phyloP scores from a whole-genome alignment of 1,284 basidiomycete genomes.

The Puccinia horiana region DNA sequence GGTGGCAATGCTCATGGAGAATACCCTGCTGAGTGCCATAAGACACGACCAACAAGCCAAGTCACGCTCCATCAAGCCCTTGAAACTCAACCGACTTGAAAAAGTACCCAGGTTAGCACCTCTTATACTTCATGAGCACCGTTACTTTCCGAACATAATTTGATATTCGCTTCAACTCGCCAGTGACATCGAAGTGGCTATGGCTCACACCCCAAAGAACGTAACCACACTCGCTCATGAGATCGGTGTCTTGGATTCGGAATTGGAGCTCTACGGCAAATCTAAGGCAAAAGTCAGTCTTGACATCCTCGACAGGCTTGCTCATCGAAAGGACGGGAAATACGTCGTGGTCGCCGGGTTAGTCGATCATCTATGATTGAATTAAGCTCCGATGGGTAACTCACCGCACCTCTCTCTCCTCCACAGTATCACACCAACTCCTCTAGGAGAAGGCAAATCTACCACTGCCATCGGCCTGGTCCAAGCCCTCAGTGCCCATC shows the following conservation, averaged over 20 bases:
- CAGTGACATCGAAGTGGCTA: slow-evolving; percentile 93
- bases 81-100: slow-evolving; percentile 74
- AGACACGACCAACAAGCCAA: slow-evolving; percentile 73
- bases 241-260: slow-evolving; percentile 80
- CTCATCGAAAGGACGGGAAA: slow-evolving; percentile 86
- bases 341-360: slow-evolving; percentile 94
- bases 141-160: background rate
- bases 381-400: background rate
- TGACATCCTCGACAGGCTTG: slow-evolving; percentile 78
- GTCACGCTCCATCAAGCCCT: slow-evolving; percentile 70
- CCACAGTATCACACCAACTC: slow-evolving; percentile 89
- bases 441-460: slow-evolving; percentile 96
- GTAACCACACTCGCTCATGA: slow-evolving; percentile 80
- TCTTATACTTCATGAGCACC: background rate
- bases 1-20: slow-evolving; percentile 96
- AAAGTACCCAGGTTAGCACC: slow-evolving; percentile 72
- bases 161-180: background rate
- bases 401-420: slow-evolving; percentile 13
- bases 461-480: slow-evolving; percentile 97
- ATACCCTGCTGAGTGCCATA: slow-evolving; percentile 83
- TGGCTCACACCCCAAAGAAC: slow-evolving; percentile 90
- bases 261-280: slow-evolving; percentile 90
- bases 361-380: slow-evolving; percentile 2
- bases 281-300: slow-evolving; percentile 98
- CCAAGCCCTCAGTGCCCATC: slow-evolving; percentile 92